Base-by-base conservation (phyloP, 2,329 filamentous ascomycete species). In the Teratosphaeria pseudoeucalypti region DNA sequence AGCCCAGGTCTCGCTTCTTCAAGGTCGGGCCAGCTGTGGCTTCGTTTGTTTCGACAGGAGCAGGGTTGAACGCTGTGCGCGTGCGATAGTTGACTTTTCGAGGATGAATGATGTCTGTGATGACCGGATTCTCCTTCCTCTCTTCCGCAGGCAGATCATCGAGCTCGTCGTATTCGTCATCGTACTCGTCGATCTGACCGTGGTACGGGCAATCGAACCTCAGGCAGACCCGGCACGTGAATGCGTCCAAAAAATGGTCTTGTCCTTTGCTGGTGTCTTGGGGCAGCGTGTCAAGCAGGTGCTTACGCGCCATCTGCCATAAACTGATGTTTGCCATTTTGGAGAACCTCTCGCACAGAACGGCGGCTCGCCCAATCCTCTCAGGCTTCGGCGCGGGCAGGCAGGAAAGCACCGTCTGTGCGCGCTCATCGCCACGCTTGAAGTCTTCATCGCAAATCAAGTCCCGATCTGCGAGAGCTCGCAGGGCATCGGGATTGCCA, bases 231-330 rank as follows among this genome's bases (percentile, higher is more conserved):
- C 69, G 61, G 60, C 70, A 72, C 0, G 68, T 68, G 10, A 69
- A 53, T 16, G 61, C 54, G 14, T 67, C 60, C 19, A 49, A 32
- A 14, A 62, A 59, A 52, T 47, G 55, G 5, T 52, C 34, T 43
- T 12, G 27, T 12, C 11, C 27, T 12, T 49, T 14, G 29, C 12
- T 16, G 43, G 16, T 10, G 12, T 56, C 59, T 16, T 34, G 23
- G 52, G 54, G 49, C 61, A 63, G 29, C 67, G 59, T 14, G 59
- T 60, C 57, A 34, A 67, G 58, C 14, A 66, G 61, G 26, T 58
- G 60, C 26, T 69, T 69, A 55, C 71, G 63, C 16, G 70, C 74
- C 29, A 78, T 62, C 43, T 77, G 75, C 75, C 75, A 78, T 2
- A 78, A 60, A 43, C 71, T 74, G 57, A 77, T 71, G 1, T 65